Base-by-base conservation (phyloP, 2,329 filamentous ascomycete genomes). In the Hymenoscyphus occultus region DNA sequence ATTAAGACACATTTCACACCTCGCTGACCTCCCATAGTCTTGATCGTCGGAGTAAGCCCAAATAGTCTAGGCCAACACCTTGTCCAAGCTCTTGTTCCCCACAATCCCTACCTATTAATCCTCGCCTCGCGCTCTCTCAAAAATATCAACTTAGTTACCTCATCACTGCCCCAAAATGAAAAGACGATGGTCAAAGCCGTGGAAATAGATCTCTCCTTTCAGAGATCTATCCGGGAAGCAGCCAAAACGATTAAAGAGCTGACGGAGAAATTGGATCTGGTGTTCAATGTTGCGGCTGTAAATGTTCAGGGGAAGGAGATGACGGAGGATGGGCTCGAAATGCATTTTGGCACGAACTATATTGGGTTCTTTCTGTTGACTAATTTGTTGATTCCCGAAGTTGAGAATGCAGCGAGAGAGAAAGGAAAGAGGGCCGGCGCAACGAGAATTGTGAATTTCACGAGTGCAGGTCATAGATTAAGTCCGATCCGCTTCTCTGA, bases 281-380 rank as follows among this genome's bases (percentile, higher is more conserved):
- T 81, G 6, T 75, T 81, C 22, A 80, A 80, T 67, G 80, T 79
- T 57, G 79, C 79, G 0, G 74, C 69, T 0, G 72, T 81, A 64
- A 78, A 74, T 16, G 66, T 74, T 1, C 72, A 71, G 0, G 75
- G 71, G 31, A 48, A 65, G 1, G 63, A 68, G 32, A 32, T 72
- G 10, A 77, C 76, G 0, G 65, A 66, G 0, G 79, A 82, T 58
- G 79, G 79, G 0, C 71, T 76, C 42, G 80, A 76, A 48, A 63
- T 64, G 39, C 71, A 73, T 56, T 73, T 75, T 35, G 70, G 59
- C 3, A 65, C 67, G 2, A 75, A 74, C 42, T 70, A 74, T 56
- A 59, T 74, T 10, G 70, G 72, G 0, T 68, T 72, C 19, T 75
- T 74, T 60, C 59, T 74, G 3, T 67, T 74, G 32, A 72, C 72